Evolutionary conservation across 352 stramenopile genomes (phyloP).

Genomic region (Pythium sukuiense): DNA sequence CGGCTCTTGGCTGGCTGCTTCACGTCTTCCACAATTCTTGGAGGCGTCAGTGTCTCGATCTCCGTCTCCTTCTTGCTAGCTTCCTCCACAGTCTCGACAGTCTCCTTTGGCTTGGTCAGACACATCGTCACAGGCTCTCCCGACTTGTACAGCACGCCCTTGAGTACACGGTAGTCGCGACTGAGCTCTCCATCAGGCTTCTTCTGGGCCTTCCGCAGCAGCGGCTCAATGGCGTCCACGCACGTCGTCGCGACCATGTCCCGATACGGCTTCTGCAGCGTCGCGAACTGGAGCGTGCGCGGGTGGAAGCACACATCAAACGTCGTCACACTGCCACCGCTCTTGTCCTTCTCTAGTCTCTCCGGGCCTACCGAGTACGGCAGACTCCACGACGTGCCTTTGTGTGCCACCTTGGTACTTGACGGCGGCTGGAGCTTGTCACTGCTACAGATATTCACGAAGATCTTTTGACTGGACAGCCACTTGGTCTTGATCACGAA

Average conservation of each 20-base stretch:
- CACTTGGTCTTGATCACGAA: constrained; percentile 93
- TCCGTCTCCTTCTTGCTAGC: constrained; percentile 12
- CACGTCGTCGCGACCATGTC: constrained; percentile 88
- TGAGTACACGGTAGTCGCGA: constrained; percentile 77
- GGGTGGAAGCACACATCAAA: constrained; percentile 94
- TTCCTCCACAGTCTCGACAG: constrained; percentile 23
- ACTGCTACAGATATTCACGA: constrained; percentile 92
- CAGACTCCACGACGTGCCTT: constrained; percentile 82
- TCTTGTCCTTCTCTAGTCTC: constrained; percentile 89
- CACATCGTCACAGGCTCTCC: constrained; percentile 77
- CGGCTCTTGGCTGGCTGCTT: not conserved
- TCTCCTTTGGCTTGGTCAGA: constrained; percentile 30
- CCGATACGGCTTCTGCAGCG: constrained; percentile 55
- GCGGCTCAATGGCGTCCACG: constrained; percentile 79
- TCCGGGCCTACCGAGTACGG: constrained; percentile 90
- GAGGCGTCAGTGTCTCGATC: constrained; percentile 16
- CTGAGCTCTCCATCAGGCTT: constrained; percentile 28
- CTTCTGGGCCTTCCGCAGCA: constrained; percentile 44
- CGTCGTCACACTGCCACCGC: constrained; percentile 57
- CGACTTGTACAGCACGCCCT: constrained; percentile 88
- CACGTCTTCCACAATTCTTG: not conserved
- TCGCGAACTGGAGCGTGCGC: constrained; percentile 69
- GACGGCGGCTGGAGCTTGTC: constrained; percentile 82
- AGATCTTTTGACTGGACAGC: constrained; percentile 65
- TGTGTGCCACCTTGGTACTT: constrained; percentile 40